These are phyloP conservation scores for Solanum ossicruentum DNA, from an alignment of 257 asterid genomes.

Conservation along the genomic window DNA sequence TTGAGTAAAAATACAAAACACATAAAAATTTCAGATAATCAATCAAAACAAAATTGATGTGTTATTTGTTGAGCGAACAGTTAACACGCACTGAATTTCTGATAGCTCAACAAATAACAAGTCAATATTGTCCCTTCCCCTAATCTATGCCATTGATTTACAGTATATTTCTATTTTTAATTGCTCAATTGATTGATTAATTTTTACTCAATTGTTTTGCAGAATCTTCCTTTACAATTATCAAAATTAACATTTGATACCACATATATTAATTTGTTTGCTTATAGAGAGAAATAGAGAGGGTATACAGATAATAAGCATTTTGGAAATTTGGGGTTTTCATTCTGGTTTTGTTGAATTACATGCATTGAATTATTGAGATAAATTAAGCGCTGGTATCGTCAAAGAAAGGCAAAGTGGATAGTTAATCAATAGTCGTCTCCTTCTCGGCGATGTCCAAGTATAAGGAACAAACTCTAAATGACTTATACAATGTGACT, in stretches of 20 bases:
- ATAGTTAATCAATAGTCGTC: slow-evolving; percentile 31
- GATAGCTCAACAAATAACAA: too few species aligned
- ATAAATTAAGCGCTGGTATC: neutral
- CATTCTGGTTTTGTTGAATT: neutral
- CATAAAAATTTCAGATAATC: too few species aligned
- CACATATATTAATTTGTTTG: neutral
- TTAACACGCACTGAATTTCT: accelerated
- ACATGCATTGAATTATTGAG: neutral
- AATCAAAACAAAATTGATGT: neutral
- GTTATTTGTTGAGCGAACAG: too few species aligned
- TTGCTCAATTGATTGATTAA: too few species aligned
- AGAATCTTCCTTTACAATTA: neutral
- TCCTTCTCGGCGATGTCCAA: slow-evolving; percentile 12
- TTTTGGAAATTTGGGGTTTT: neutral
- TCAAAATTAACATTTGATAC: neutral
- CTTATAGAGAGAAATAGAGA: neutral
- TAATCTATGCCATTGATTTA: too few species aligned
- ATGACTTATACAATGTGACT: too few species aligned
- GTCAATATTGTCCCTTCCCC: neutral
- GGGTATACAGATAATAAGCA: neutral
- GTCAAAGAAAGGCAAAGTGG: neutral
- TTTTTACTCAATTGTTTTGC: neutral
- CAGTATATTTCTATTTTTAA: too few species aligned
- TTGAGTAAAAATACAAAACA: too few species aligned
- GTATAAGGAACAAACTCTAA: too few species aligned